Base-by-base conservation (phyloP, 352 stramenopile genomes). In the Phytopythium litorale region DNA sequence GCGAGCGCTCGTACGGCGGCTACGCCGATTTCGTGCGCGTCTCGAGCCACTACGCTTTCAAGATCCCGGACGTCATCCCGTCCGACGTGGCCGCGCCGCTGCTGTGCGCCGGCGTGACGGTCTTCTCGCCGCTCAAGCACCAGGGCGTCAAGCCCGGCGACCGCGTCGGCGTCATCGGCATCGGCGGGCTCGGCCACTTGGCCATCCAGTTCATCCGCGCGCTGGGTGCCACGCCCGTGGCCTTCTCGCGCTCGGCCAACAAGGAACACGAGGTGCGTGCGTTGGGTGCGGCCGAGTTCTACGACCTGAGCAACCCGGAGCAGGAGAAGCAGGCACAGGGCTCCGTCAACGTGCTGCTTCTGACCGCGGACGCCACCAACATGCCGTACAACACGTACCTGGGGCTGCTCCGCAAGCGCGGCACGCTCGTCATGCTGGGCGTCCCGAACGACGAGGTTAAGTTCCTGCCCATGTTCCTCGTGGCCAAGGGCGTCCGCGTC, bases 111-210 rank as follows among this genome's bases (percentile, higher is more conserved):
- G 89, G 88, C 37, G 84, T 87, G 58, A 97, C 89, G 0, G 82
- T 79, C 33, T 97, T 79, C 71, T 87, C 76, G 40, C 89, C 88
- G 11, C 66, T 95, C 45, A 78, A 78, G 64, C 65, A 79, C 48
- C 75, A 56, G 9, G 73, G 73, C 51, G 69, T 86, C 28, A 70
- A 85, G 64, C 33, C 61, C 6, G 78, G 76, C 19, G 64, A 83
- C 53, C 80, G 72, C 12, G 72, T 97, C 1, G 88, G 72, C 13
- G 71, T 97, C 16, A 69, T 89, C 6, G 89, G 89, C n/a, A 85
- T 96, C 58, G 89, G 89, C 21, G 89, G 89, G 8, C 71, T 97
- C 7, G 88, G 89, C 30, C 89, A 97, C 69, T 67, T 97, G 55
- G 87, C 62, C 15, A 73, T 97, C 52, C 92, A 97, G 66, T 88